Evolutionary conservation across 352 stramenopile genomes (phyloP), one percentile per base, ranked within the genome.

Genomic region (Pythium myriotylum): DNA sequence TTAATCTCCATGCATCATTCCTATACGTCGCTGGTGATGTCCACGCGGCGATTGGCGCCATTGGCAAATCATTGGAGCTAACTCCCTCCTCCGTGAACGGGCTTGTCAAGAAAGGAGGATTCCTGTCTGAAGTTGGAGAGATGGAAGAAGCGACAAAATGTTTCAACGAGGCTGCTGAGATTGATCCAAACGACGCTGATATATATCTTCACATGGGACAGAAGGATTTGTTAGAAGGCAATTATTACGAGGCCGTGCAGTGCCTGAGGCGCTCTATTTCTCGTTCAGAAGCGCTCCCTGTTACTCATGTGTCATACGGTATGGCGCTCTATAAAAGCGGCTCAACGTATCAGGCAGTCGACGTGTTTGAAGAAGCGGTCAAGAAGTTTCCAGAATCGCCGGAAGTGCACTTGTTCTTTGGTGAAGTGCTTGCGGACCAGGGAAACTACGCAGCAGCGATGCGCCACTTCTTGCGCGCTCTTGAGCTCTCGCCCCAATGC

Each of bases 321-420:
- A 95, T 93, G 84, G 86, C 86, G 50, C 74, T 95, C 14, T 95
- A 93, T 71, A 93, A 92, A 58, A 90, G 82, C 39, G 84, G 86
- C 3, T 95, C 84, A 0, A 74, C 82, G 19, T 92, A 87, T 59
- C 86, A 95, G 65, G 82, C 84, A 12, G 84, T 89, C 55, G 86
- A 95, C 50, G 78, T 93, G 48, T 95, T 95, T 26, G 66, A 87
- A 2, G 79, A 89, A 27, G 86, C 86, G 1, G 74, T 74, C 13
- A 79, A 66, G 35, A 67, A 65, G 23, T 95, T 95, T 49, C 82
- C 84, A 1, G 64, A 78, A 39, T 92, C 82, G 22, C 72, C 82
- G 10, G 86, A 95, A 60, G 79, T 93, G 45, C 84, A 91, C 54
- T 49, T 93, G 2, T 95, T 95, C 65, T 83, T 91, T 43, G 86